Evolutionary conservation across 768 basidiomycete genomes (phyloP), one percentile per base, ranked within the genome.

Genomic region (Panellus pusillus): DNA sequence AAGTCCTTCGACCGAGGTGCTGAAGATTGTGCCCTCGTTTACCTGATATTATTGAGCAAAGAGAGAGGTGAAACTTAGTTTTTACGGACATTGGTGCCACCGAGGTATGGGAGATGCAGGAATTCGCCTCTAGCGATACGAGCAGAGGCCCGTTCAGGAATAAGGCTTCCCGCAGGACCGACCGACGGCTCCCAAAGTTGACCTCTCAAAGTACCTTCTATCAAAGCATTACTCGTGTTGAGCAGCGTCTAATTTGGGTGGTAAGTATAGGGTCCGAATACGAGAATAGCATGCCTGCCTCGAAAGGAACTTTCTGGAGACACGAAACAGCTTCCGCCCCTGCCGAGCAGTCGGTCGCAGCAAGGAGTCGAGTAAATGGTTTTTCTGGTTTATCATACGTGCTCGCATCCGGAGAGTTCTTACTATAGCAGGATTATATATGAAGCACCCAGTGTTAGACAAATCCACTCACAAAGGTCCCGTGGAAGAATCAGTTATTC

Each of bases 101-200:
- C 78, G 0, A 85, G 61, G 54, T 76, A 79, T 8, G 82, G 81
- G 3, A 85, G 63, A 46, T 76, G 81, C 14, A 78, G 61, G 61
- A 82, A 84, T 24, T 81, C 68, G 7, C 80, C 79, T 6, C 72
- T 66, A 1, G 69, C 64, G 28, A 83, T 77, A 37, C 70, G 70
- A 6, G 63, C 48, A 1, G 82, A 83, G 4, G 80, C 77, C 37
- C 76, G 63, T 46, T 70, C 74, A 0, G 78, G 63, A n/a, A 78
- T 63, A 44, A 83, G 70, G 61, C 79, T 83, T 2, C 79, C 80
- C 0, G 66, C 47, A 1, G 79, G 78, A 0, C 82, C 82, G 5
- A 82, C 72, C 0, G 80, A 54, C 0, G 83, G 82, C 57, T 84
- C 71, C 83, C 83, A 84, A 5, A 83, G 66, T 57, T 85, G 83